Conservation (phyloP, 176 grass and related monocot species). For the Pharus latifolius region DNA sequence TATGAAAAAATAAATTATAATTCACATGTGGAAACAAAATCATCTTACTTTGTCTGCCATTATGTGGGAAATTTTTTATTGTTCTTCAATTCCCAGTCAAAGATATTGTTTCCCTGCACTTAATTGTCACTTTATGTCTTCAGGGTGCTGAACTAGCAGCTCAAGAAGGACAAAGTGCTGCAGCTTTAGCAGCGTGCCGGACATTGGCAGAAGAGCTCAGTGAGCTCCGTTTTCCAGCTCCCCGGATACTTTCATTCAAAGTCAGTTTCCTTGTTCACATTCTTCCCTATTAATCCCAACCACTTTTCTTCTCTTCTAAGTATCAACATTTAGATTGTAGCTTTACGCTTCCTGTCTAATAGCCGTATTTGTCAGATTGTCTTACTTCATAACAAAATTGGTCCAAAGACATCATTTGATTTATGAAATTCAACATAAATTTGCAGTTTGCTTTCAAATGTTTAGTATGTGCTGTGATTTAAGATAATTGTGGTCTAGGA, state of each 20-base stretch:
- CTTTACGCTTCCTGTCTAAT: not conserved
- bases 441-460: not conserved
- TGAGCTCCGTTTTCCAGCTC: slow-evolving; percentile 86
- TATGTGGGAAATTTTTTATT: not conserved
- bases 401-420: not conserved
- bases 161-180: slow-evolving; percentile 84
- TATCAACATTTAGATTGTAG: not conserved
- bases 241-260: slow-evolving; percentile 93
- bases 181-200: slow-evolving; percentile 88
- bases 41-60: no score
- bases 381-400: not conserved
- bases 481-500: not conserved
- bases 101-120: slow-evolving; percentile 4
- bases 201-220: slow-evolving; percentile 90
- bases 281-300: not conserved
- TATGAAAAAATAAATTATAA: no score
- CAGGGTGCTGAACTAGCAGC: slow-evolving; percentile 90
- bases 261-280: slow-evolving; percentile 36
- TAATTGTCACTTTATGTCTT: not conserved
- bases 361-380: not conserved
- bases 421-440: not conserved
- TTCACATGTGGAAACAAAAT: no score
- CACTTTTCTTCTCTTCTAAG: not conserved
- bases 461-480: not conserved
- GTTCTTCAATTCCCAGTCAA: not conserved